These are phyloP conservation scores for Trypanosoma boissoni DNA, from an alignment of 208 protist species.

Conservation along the genomic window DNA sequence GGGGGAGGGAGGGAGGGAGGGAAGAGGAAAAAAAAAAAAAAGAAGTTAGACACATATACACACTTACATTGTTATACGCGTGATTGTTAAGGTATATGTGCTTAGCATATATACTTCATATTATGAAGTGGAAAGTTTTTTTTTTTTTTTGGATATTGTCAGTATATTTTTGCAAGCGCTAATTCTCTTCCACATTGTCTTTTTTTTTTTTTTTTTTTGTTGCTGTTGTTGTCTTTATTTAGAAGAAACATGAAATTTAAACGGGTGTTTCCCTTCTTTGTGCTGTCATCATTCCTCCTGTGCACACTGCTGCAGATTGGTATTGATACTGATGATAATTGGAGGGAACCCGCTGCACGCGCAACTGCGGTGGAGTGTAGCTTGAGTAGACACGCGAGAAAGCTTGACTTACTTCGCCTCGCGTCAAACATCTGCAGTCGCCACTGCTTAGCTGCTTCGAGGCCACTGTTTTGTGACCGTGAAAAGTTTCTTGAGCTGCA, in stretches of 20 bases:
- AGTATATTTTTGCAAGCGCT: slow-evolving; percentile 4
- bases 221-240: neutral
- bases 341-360: neutral
- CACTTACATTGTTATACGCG: too few species aligned
- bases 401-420: neutral
- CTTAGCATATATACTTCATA: too few species aligned
- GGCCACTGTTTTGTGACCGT: slow-evolving; percentile 12
- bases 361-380: neutral
- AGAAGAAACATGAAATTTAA: neutral
- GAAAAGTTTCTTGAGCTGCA: neutral
- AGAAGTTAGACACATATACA: too few species aligned
- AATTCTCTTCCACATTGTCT: neutral
- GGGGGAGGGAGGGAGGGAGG: too few species aligned
- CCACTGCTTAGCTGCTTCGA: neutral
- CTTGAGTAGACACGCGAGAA: neutral
- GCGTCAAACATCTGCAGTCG: neutral
- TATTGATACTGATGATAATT: too few species aligned
- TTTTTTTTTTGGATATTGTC: neutral
- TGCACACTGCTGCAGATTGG: neutral
- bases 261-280: neutral
- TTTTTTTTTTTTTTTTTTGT: slow-evolving; percentile 16
- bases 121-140: neutral
- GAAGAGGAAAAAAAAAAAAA: too few species aligned
- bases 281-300: neutral
- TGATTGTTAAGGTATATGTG: too few species aligned